Percentiles rank a stretch among this genome's conserved stretches.
phyloP scores from a whole-genome alignment of 1,284 basidiomycete genomes.

The Leccinum fuscescens region DNA sequence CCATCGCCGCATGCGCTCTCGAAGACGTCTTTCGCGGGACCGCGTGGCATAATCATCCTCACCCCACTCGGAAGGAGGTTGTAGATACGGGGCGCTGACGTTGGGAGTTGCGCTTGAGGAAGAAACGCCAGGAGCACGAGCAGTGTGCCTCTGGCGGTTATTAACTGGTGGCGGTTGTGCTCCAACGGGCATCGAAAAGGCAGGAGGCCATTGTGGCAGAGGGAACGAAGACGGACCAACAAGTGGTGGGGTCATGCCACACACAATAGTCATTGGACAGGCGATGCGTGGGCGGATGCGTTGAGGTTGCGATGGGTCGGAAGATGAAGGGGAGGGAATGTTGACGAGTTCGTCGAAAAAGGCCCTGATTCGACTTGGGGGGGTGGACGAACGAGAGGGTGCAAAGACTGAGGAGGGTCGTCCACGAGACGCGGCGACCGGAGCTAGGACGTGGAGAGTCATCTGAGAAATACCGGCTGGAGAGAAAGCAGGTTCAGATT shows the following conservation, averaged over 20 bases:
- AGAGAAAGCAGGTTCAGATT: slow-evolving; percentile 28
- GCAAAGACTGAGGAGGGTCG: slow-evolving; percentile 44
- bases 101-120: slow-evolving; percentile 1
- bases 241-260: slow-evolving; percentile 78
- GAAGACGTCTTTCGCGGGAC: slow-evolving; percentile 65
- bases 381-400: slow-evolving; percentile 40
- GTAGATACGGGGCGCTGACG: neutral
- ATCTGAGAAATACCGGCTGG: slow-evolving; percentile 45
- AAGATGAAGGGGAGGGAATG: slow-evolving; percentile 40
- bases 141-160: slow-evolving; percentile 28
- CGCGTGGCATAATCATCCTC: slow-evolving; percentile 64
- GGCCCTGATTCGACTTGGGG: slow-evolving; percentile 53
- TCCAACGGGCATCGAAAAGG: slow-evolving; percentile 10
- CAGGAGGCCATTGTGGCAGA: slow-evolving; percentile 7
- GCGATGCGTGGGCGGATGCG: slow-evolving; percentile 58
- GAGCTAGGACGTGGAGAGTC: slow-evolving; percentile 60
- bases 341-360: slow-evolving; percentile 79
- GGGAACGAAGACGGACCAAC: slow-evolving; percentile 21
- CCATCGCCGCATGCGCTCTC: slow-evolving; percentile 68
- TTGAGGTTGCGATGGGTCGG: slow-evolving; percentile 23
- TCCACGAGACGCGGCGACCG: slow-evolving; percentile 40
- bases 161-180: slow-evolving; percentile 7
- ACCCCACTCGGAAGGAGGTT: slow-evolving; percentile 48
- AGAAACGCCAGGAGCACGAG: slow-evolving; percentile 14
- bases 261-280: slow-evolving; percentile 76